Conservation (phyloP, 371 early-diverging fungal genomes). For the Dichotomocladium elegans region DNA sequence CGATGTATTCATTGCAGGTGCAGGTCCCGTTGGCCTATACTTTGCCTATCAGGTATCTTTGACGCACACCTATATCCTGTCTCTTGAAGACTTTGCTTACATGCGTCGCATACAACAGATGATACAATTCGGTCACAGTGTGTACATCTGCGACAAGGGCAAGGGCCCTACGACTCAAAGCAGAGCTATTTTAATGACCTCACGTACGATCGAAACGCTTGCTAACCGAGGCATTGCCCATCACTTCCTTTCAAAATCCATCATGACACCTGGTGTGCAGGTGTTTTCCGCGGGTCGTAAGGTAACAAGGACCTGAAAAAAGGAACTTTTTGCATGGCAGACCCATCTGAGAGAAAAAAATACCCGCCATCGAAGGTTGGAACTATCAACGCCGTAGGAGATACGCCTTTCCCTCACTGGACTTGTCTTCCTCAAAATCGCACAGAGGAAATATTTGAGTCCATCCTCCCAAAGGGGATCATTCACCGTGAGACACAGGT, state of each 20-base stretch:
- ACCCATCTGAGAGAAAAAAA: too few relatives aligned
- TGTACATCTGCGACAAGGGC: slow-evolving; percentile 33
- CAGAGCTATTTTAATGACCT: slow-evolving; percentile 32
- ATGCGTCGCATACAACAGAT: slow-evolving; percentile 5
- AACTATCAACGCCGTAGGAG: neutral
- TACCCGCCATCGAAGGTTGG: slow-evolving; percentile 5
- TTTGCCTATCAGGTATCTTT: slow-evolving; percentile 33
- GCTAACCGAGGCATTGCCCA: slow-evolving; percentile 11
- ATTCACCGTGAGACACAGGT: slow-evolving; percentile 31
- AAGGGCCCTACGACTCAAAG: slow-evolving; percentile 34
- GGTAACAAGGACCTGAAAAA: too few relatives aligned
- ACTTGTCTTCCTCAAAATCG: slow-evolving; percentile 25
- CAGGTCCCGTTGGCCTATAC: slow-evolving; percentile 44
- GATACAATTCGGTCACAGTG: slow-evolving; percentile 28
- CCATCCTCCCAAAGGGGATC: slow-evolving; percentile 1
- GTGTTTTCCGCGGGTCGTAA: too few relatives aligned
- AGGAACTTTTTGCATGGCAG: too few relatives aligned
- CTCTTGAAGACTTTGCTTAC: too few relatives aligned
- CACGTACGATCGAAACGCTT: slow-evolving; percentile 32
- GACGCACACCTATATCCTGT: neutral
- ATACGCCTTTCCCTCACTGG: slow-evolving; percentile 26
- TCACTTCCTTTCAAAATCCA: slow-evolving; percentile 8
- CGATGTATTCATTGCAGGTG: slow-evolving; percentile 39
- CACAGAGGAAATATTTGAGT: slow-evolving; percentile 17
- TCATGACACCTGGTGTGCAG: too few relatives aligned